Evolutionary conservation across 345 rosid genomes (phyloP).

Genomic region (Clarkia xantiana): DNA sequence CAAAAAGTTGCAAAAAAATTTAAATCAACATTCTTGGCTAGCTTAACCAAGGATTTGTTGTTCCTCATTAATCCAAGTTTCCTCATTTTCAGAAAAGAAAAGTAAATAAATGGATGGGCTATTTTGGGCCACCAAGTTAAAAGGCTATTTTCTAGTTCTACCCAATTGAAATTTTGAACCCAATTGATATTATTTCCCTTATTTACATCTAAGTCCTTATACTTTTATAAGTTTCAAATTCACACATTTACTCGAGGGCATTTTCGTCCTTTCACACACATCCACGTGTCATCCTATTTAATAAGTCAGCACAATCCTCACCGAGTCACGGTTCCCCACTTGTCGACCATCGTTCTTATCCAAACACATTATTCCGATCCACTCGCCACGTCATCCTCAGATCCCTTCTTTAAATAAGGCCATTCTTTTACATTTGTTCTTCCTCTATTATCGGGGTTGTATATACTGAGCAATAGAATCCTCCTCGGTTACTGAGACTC

Average conservation of each 20-base stretch:
- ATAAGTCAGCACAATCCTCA: neutral
- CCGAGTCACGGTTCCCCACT: constrained; percentile 2
- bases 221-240: too few relatives aligned
- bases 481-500: constrained; percentile 5
- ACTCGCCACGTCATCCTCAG: constrained; percentile 22
- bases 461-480: neutral
- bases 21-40: too few relatives aligned
- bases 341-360: neutral
- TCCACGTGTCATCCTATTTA: neutral
- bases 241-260: neutral
- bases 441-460: neutral
- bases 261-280: neutral
- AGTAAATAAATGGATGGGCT: too few relatives aligned
- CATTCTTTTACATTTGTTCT: neutral
- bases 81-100: too few relatives aligned
- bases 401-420: constrained; percentile 16
- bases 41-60: too few relatives aligned
- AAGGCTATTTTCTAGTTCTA: too few relatives aligned
- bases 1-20: too few relatives aligned
- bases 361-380: constrained; percentile 11
- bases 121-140: too few relatives aligned
- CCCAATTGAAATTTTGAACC: too few relatives aligned
- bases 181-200: too few relatives aligned
- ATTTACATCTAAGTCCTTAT: too few relatives aligned
- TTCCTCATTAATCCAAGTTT: too few relatives aligned